Conservation (phyloP, 1,284 basidiomycete species). For the Microbotryomycetes sp. region DNA sequence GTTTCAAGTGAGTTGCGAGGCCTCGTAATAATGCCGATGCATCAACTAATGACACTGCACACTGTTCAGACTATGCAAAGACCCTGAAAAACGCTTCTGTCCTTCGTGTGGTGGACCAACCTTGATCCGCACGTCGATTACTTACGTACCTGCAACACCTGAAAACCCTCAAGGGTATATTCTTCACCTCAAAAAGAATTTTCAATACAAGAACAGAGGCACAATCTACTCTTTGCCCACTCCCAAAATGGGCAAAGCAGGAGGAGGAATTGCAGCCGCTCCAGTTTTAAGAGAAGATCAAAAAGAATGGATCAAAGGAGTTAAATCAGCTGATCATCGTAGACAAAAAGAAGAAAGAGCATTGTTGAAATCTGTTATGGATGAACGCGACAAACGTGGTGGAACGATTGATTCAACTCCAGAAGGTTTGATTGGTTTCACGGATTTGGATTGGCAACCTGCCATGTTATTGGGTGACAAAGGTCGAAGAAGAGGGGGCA, state of each 20-base stretch:
- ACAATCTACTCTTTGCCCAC: conserved; percentile 89
- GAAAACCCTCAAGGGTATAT: conserved; percentile 53
- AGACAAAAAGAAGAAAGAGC: conserved; percentile 69
- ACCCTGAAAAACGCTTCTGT: conserved; percentile 90
- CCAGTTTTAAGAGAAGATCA: conserved; percentile 88
- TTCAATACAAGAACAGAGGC: conserved; percentile 86
- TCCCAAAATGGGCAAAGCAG: conserved; percentile 73
- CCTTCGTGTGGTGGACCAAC: conserved; percentile 85
- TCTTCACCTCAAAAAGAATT: conserved; percentile 86
- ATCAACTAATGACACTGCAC: background rate
- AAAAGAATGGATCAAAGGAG: conserved; percentile 71
- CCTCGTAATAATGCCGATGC: background rate
- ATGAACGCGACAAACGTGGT: conserved; percentile 47
- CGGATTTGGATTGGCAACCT: conserved; percentile 80
- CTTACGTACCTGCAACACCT: conserved; percentile 53
- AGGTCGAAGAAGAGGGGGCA: conserved; percentile 63
- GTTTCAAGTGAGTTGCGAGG: conserved; percentile 88
- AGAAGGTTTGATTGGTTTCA: conserved; percentile 66
- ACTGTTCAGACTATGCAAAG: conserved; percentile 78
- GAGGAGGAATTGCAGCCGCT: conserved; percentile 42
- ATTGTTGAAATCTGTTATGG: conserved; percentile 56
- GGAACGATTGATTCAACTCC: conserved; percentile 42
- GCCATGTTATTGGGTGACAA: conserved; percentile 70
- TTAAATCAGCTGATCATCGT: conserved; percentile 64
- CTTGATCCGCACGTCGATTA: conserved; percentile 81